Conservation (phyloP, 441 rosid genomes). For the Syzygium syzygioides region DNA sequence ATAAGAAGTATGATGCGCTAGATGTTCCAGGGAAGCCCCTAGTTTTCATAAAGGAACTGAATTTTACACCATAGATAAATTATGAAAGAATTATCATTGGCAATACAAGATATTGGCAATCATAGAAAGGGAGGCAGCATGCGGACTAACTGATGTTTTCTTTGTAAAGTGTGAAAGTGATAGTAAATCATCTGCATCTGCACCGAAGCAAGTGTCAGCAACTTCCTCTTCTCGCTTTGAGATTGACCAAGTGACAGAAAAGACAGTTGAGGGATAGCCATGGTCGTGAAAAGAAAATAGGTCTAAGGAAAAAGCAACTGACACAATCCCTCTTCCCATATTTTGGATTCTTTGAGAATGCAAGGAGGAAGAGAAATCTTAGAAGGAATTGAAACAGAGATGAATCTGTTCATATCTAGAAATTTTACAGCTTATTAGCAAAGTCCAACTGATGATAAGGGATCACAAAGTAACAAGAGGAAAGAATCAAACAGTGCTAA, state of each 20-base stretch:
- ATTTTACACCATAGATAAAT: not conserved
- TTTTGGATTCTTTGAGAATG: not conserved
- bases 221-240: not conserved
- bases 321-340: not conserved
- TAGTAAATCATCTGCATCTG: not conserved
- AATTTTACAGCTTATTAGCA: not conserved
- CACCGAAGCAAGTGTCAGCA: not conserved
- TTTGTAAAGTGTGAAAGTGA: not conserved
- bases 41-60: not conserved
- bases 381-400: not conserved
- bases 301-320: not conserved
- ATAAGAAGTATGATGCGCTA: not conserved
- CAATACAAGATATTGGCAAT: not conserved
- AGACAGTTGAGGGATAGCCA: not conserved
- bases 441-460: not conserved
- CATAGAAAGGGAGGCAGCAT: not conserved
- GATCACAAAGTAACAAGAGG: not conserved
- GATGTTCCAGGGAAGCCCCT: not conserved
- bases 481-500: slow-evolving; percentile 18
- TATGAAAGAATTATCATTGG: not conserved
- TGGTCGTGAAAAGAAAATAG: not conserved
- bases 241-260: not conserved
- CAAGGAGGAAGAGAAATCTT: not conserved
- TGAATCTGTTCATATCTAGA: not conserved
- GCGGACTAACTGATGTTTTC: not conserved